Evolutionary conservation across 2,329 filamentous ascomycete species (phyloP).

Genomic region (Samsoniella hepiali): DNA sequence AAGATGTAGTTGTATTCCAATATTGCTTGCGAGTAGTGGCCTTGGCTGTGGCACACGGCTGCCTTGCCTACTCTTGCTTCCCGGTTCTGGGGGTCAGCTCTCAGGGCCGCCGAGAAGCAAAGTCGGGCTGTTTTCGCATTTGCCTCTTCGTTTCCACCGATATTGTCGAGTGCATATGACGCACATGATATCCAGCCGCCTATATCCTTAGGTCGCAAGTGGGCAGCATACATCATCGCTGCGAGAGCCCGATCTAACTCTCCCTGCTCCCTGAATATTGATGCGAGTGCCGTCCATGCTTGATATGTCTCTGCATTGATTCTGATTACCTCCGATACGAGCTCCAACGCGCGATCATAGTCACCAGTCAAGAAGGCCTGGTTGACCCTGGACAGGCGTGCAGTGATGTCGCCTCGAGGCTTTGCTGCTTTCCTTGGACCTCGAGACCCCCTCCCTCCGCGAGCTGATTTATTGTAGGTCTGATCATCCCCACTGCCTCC

Average conservation of each 20-base stretch:
- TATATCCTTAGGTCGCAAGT: constrained; percentile 59
- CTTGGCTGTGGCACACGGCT: constrained; percentile 53
- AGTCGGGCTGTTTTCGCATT: constrained; percentile 54
- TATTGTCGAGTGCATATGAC: constrained; percentile 51
- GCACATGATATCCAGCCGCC: constrained; percentile 58
- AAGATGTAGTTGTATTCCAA: constrained; percentile 55
- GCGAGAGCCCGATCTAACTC: constrained; percentile 55
- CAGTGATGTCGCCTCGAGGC: constrained; percentile 68
- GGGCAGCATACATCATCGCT: constrained; percentile 59
- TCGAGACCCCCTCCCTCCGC: constrained; percentile 32
- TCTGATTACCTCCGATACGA: constrained; percentile 61
- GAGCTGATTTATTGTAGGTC: constrained; percentile 19
- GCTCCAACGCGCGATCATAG: constrained; percentile 56
- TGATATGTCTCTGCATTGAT: constrained; percentile 66
- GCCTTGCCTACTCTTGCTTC: constrained; percentile 59
- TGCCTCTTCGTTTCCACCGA: constrained; percentile 45
- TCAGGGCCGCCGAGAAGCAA: constrained; percentile 58
- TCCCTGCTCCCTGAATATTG: constrained; percentile 59
- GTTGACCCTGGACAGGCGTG: constrained; percentile 63
- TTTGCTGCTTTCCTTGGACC: constrained; percentile 61
- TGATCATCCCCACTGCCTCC: constrained; percentile 26
- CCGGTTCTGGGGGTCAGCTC: constrained; percentile 55
- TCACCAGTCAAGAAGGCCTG: constrained; percentile 62
- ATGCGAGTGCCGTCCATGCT: constrained; percentile 61
- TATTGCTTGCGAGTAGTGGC: constrained; percentile 52